A percentile compares a stretch with the other conserved stretches of the same genome.
Evolutionary conservation across 306 rosid genomes (phyloP).

Genomic region (Fragaria ananassa): DNA sequence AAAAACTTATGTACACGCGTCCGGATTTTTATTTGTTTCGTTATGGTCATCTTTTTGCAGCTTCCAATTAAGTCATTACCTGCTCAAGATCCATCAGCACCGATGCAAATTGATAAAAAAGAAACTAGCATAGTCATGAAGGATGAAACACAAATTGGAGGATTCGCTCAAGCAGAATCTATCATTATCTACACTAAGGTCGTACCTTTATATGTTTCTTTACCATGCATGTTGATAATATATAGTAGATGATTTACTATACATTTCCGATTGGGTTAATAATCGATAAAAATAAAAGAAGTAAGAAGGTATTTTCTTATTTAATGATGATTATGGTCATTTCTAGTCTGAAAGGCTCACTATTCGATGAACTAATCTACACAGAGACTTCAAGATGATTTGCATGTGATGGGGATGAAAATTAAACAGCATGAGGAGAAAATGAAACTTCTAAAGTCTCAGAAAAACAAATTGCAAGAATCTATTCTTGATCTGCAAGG

Average conservation of each 20-base stretch:
- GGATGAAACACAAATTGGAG: slow-evolving; percentile 44
- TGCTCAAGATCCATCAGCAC: slow-evolving; percentile 41
- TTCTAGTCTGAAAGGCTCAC: slow-evolving; percentile 9
- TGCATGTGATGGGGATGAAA: slow-evolving; percentile 57
- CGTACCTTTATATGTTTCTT: not conserved
- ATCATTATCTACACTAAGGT: slow-evolving; percentile 64
- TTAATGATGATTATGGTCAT: not conserved
- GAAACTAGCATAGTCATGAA: slow-evolving; percentile 27
- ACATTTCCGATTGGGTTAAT: not conserved
- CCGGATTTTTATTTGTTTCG: slow-evolving; percentile 14
- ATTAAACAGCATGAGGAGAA: slow-evolving; percentile 76
- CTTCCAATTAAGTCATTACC: slow-evolving; percentile 28
- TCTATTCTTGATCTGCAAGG: slow-evolving; percentile 75
- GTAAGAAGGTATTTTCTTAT: not conserved
- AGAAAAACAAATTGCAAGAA: slow-evolving; percentile 62
- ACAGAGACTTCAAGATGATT: slow-evolving; percentile 82
- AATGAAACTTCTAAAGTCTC: slow-evolving; percentile 45
- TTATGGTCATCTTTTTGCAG: slow-evolving; percentile 30
- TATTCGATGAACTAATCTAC: slow-evolving; percentile 22
- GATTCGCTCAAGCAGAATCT: slow-evolving; percentile 48
- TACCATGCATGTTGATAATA: slow-evolving; percentile 3
- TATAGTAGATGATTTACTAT: not conserved
- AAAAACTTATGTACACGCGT: not conserved
- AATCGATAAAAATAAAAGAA: not conserved
- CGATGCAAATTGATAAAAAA: slow-evolving; percentile 49